These are phyloP conservation scores for Allium fistulosum DNA, from an alignment of 106 monocot genomes.

Conservation along the genomic window DNA sequence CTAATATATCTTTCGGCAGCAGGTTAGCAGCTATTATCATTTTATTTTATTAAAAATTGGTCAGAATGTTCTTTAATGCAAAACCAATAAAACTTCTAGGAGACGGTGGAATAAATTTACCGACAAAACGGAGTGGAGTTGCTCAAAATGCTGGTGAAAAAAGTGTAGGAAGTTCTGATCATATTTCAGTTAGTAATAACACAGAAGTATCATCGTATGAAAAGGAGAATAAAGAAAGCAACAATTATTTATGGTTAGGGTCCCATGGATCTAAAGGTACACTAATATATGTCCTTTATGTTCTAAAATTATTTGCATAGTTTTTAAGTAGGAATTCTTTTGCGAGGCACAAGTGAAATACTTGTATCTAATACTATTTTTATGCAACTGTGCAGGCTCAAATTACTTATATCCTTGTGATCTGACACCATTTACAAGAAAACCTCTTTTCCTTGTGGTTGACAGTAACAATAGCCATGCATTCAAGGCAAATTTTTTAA, in stretches of 20 bases:
- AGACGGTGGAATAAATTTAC: slow-evolving; percentile 18
- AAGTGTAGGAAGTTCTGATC: slow-evolving; percentile 26
- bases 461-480: slow-evolving; percentile 64
- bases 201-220: slow-evolving; percentile 9
- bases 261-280: slow-evolving; percentile 53
- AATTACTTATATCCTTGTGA: slow-evolving; percentile 76
- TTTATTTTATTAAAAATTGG: background rate
- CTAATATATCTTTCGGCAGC: slow-evolving; percentile 82
- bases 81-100: slow-evolving; percentile 21
- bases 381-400: slow-evolving; percentile 36
- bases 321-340: no score
- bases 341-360: background rate
- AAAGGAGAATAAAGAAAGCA: slow-evolving; percentile 12
- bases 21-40: slow-evolving; percentile 22
- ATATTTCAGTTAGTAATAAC: slow-evolving; percentile 12
- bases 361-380: background rate
- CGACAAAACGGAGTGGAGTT: slow-evolving; percentile 15
- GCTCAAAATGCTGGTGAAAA: slow-evolving; percentile 22
- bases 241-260: slow-evolving; percentile 52
- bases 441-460: slow-evolving; percentile 84
- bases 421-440: slow-evolving; percentile 90
- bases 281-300: background rate
- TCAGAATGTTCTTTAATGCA: no score
- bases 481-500: slow-evolving; percentile 87
- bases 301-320: background rate